phyloP scores from a whole-genome alignment of 148 eudicot genomes.

The Heliosperma pusillum region DNA sequence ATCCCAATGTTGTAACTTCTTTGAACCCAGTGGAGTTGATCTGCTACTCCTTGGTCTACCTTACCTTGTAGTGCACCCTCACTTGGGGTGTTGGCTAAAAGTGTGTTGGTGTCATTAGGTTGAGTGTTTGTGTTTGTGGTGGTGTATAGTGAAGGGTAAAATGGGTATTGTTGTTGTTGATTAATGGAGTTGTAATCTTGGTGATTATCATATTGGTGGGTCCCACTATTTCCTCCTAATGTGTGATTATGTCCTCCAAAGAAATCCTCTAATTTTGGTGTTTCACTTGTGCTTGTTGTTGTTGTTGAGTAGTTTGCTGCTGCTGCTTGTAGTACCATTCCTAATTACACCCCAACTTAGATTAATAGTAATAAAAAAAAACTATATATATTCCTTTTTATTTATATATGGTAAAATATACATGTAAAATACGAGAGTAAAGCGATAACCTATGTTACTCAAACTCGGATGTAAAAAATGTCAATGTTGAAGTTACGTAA shows the following conservation, averaged over 20 bases:
- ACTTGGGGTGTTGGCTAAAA: not conserved
- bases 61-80: constrained; percentile 24
- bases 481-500: no score
- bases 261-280: constrained; percentile 85
- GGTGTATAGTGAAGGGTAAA: constrained; percentile 22
- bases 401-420: no score
- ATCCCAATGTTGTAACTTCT: constrained; percentile 31
- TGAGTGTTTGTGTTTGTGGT: not conserved
- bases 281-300: constrained; percentile 8
- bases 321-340: constrained; percentile 39
- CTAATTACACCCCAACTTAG: constrained; percentile 25
- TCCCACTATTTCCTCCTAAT: constrained; percentile 57
- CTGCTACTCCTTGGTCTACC: no score
- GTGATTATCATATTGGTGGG: constrained; percentile 34
- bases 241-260: constrained; percentile 65
- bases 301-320: constrained; percentile 27
- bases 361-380: no score
- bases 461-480: not conserved
- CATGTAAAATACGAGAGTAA: no score
- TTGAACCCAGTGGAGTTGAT: constrained; percentile 47
- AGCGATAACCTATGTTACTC: not conserved
- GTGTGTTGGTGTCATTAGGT: not conserved
- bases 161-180: constrained; percentile 49
- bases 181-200: constrained; percentile 35
- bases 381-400: no score